Base-by-base conservation (phyloP, 2,329 filamentous ascomycete genomes). In the Phialocephala subalpina region DNA sequence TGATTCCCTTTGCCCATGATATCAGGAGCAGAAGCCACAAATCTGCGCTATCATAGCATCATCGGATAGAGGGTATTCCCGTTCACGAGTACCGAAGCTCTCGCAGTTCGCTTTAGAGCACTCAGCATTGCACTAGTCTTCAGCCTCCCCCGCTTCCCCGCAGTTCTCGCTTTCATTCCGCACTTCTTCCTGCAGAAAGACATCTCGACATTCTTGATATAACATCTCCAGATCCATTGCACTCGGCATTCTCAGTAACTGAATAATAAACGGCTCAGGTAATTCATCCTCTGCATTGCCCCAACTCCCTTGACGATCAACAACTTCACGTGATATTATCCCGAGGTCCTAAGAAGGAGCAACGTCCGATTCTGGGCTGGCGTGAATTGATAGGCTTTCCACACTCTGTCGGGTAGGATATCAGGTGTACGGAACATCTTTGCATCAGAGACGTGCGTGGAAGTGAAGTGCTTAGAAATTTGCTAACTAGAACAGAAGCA, bases 151-250 rank as follows among this genome's bases (percentile, higher is more conserved):
- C 18, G 14, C 22, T 14, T 5, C 25, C 49, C 49, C 47, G 47
- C 47, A 52, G 14, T 47, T 29, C 8, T 27, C 47, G 47, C 47
- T 29, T 52, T 52, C 12, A 52, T 52, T 52, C 49, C 49, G 9
- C 49, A 53, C 25, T 33, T 29, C 22, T 14, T 12, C 27, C 27
- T 22, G 2, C 7, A 8, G 4, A 49, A 9, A 49, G 45, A 25
- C 18, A 8, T 22, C 3, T 42, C 18, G 38, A 42, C 14, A 42
- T 16, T 33, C 29, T 33, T 33, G 18, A 42, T 42, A 6, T 42
- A 42, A 42, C 38, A 42, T 42, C 38, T 42, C 29, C 29, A 33
- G 29, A 33, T 33, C 29, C 29, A 33, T 33, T 9, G 4, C 9
- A 4, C 29, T 9, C 29, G 9, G 29, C 29, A 33, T 4, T 33